Evolutionary conservation across 352 stramenopile genomes (phyloP), one percentile per base, ranked within the genome.

Genomic region (Phytophthora meadii): DNA sequence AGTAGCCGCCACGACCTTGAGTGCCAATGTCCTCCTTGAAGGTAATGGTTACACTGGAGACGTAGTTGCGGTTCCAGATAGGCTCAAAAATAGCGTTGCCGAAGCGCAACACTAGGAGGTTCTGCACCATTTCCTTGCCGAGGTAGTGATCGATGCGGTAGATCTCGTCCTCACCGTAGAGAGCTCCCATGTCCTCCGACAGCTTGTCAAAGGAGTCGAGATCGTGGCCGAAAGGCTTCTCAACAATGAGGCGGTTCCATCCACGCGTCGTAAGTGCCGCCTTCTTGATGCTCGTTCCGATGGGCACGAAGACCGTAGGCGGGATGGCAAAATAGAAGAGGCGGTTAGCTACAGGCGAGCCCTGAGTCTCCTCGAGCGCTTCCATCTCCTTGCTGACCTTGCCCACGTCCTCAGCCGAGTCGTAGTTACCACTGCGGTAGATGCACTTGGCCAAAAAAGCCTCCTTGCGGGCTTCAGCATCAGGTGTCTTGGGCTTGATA

Each of bases 91-190:
- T 98, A 19, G 93, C 74, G 76, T 99, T 99, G 44, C 86, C 92
- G 70, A 99, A 99, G 54, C 98, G 84, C 70, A 99, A 79, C 10
- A 98, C 81, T 24, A 98, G 83, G 40, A 99, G 71, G 76, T 99
- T 99, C 76, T 99, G 95, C 44, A 99, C 97, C 89, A 99, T 98
- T 73, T 99, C 97, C 77, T 99, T 99, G 57, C 93, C 93, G 6
- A 98, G 72, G 65, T 98, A 98, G 74, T 99, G 97, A 77, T 99
- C 97, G 68, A 99, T 99, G 46, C 97, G 92, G 81, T 98, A 99
- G 54, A 99, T 88, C 68, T 98, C 86, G 56, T 97, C 81, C 65
- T 94, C 87, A 14, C 40, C 62, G 65, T 90, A 94, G 27, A 98
- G 79, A 51, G 83, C 73, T 2, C 81, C 73, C 70, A 99, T 89